These are phyloP conservation scores for Salinomyces thailandicus DNA, from an alignment of 2,329 filamentous ascomycete species.

Conservation along the genomic window DNA sequence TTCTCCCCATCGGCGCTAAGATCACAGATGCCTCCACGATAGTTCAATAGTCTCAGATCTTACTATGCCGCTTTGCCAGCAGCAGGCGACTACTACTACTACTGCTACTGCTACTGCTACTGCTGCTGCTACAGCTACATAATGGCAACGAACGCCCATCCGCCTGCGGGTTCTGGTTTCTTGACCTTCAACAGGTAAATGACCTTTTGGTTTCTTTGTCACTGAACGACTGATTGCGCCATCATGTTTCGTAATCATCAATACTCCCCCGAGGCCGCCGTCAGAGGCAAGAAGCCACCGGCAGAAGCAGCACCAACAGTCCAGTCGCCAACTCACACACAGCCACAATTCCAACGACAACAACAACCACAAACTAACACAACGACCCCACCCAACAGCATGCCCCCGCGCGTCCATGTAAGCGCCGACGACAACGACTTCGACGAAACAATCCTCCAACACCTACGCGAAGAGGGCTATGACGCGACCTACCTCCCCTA, in stretches of 20 bases:
- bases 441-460: constrained; percentile 28
- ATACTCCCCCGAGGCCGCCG: too few species aligned
- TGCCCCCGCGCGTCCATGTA: constrained; percentile 27
- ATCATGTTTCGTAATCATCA: not conserved
- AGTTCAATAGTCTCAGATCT: too few species aligned
- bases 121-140: not conserved
- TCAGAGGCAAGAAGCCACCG: too few species aligned
- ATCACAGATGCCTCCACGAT: too few species aligned
- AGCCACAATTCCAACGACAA: not conserved
- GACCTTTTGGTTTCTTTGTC: not conserved
- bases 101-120: too few species aligned
- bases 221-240: too few species aligned
- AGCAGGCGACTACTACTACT: too few species aligned
- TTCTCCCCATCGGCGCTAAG: too few species aligned
- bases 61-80: too few species aligned
- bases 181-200: constrained; percentile 19
- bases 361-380: not conserved
- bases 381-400: not conserved
- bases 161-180: constrained; percentile 11
- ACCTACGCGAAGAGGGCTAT: constrained; percentile 35
- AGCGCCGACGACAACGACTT: constrained; percentile 30
- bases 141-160: not conserved
- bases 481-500: constrained; percentile 30
- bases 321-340: too few species aligned
- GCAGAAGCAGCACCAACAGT: too few species aligned